Percentiles rank a stretch among this genome's conserved stretches.
phyloP scores from a whole-genome alignment of 2,329 filamentous ascomycete genomes.

The Hypoxylon sp. region DNA sequence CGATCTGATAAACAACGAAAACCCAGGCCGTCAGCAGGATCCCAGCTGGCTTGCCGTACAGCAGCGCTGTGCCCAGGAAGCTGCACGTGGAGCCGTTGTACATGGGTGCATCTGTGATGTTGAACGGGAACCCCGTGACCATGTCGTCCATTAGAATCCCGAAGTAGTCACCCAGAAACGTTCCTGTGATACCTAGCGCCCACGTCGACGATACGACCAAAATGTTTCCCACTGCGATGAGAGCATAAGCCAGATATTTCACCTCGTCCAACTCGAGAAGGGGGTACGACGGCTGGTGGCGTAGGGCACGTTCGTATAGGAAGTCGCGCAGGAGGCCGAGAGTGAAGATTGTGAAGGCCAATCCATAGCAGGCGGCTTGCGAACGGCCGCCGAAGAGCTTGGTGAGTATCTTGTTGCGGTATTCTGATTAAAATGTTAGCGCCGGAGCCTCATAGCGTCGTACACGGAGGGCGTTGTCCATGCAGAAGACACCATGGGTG shows the following conservation, averaged over 20 bases:
- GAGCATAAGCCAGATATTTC: conserved; percentile 76
- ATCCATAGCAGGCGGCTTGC: conserved; percentile 87
- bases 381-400: conserved; percentile 86
- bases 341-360: conserved; percentile 90
- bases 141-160: conserved; percentile 97
- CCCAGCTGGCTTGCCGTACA: conserved; percentile 90
- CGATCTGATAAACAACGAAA: conserved; percentile 82
- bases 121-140: conserved; percentile 97
- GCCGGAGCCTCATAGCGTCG: background rate
- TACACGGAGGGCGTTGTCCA: background rate
- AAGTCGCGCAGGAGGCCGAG: conserved; percentile 90
- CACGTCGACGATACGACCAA: conserved; percentile 92
- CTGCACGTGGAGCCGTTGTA: conserved; percentile 95
- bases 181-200: conserved; percentile 93
- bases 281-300: conserved; percentile 81
- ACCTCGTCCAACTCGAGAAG: conserved; percentile 73
- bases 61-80: conserved; percentile 89
- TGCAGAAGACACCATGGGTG: conserved; percentile 32
- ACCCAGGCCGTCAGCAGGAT: conserved; percentile 83
- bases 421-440: conserved; percentile 72
- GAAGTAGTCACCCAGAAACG: conserved; percentile 98
- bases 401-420: conserved; percentile 90
- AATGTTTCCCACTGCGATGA: conserved; percentile 83
- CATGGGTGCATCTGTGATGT: conserved; percentile 91
- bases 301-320: conserved; percentile 88